These are phyloP conservation scores for Mycena sp. DNA, from an alignment of 1,284 basidiomycete genomes.

Conservation along the genomic window DNA sequence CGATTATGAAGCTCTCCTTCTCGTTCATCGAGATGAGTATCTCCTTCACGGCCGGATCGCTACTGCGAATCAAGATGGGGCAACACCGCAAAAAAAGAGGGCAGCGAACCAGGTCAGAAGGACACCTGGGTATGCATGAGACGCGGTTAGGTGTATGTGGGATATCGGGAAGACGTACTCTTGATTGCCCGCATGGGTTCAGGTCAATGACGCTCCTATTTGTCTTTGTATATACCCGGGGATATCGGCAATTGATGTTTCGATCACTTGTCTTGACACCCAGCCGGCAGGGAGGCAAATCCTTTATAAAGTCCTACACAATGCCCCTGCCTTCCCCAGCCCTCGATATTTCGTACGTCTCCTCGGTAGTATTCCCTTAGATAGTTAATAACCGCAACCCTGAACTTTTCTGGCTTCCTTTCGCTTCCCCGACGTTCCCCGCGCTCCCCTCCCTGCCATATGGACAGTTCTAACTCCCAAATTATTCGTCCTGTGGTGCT, in stretches of 20 bases:
- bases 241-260: neutral
- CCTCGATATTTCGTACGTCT: slow-evolving; percentile 22
- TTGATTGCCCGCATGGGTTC: slow-evolving; percentile 68
- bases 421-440: neutral
- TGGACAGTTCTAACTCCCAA: slow-evolving; percentile 23
- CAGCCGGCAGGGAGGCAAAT: neutral
- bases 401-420: neutral
- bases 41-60: slow-evolving; percentile 92
- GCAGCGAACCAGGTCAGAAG: slow-evolving; percentile 77
- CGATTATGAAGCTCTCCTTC: slow-evolving; percentile 81
- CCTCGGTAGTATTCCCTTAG: neutral
- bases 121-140: slow-evolving; percentile 57
- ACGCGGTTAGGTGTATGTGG: neutral
- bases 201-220: neutral
- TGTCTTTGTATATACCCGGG: no score
- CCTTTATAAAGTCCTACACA: slow-evolving; percentile 1
- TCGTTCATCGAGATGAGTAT: slow-evolving; percentile 88
- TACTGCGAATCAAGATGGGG: slow-evolving; percentile 41
- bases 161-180: slow-evolving; percentile 48
- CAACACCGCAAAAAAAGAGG: neutral
- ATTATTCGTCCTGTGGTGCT: slow-evolving; percentile 21
- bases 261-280: slow-evolving; percentile 4
- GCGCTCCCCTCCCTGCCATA: neutral
- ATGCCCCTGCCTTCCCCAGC: slow-evolving; percentile 24
- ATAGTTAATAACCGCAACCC: slow-evolving; percentile 1